phyloP scores from a whole-genome alignment of 2,329 filamentous ascomycete species.

The Pyricularia pennisetigena region DNA sequence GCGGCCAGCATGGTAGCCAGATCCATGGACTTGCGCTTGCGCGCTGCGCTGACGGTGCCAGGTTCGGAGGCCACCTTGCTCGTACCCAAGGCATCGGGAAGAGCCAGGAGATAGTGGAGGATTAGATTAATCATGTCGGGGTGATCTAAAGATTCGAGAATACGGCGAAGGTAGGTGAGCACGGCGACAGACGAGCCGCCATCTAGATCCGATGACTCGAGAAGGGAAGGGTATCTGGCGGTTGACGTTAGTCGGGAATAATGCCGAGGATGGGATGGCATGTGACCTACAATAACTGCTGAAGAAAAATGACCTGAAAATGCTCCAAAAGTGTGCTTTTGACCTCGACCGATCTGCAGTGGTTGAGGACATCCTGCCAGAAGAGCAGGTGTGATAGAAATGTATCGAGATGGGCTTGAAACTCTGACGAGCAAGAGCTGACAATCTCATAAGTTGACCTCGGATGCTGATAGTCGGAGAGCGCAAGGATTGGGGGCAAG shows the following conservation, averaged over 20 bases:
- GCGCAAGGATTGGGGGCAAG: conserved; percentile 71
- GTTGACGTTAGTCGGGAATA: not conserved
- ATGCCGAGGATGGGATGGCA: too few species aligned
- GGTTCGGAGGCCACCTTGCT: conserved; percentile 16
- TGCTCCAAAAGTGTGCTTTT: conserved; percentile 91
- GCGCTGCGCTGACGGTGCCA: conserved; percentile 55
- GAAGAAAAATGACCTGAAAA: conserved; percentile 92
- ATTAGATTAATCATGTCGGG: conserved; percentile 92
- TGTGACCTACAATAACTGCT: conserved; percentile 70
- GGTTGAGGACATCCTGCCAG: conserved; percentile 96
- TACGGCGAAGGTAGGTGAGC: conserved; percentile 81
- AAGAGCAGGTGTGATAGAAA: conserved; percentile 93
- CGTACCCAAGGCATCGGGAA: conserved; percentile 42
- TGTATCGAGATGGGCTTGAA: conserved; percentile 79
- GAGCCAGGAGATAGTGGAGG: conserved; percentile 79
- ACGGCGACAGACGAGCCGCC: conserved; percentile 95
- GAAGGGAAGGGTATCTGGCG: conserved; percentile 76
- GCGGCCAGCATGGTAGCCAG: conserved; percentile 70
- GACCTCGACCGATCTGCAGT: conserved; percentile 85
- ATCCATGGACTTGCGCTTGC: conserved; percentile 82
- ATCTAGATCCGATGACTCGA: conserved; percentile 95
- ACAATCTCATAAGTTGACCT: conserved; percentile 61
- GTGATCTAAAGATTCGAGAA: conserved; percentile 85
- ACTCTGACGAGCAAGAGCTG: conserved; percentile 62
- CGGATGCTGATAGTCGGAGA: conserved; percentile 80